phyloP scores from a whole-genome alignment of 1,139 yeast species.

The Geotrichum siamense region DNA sequence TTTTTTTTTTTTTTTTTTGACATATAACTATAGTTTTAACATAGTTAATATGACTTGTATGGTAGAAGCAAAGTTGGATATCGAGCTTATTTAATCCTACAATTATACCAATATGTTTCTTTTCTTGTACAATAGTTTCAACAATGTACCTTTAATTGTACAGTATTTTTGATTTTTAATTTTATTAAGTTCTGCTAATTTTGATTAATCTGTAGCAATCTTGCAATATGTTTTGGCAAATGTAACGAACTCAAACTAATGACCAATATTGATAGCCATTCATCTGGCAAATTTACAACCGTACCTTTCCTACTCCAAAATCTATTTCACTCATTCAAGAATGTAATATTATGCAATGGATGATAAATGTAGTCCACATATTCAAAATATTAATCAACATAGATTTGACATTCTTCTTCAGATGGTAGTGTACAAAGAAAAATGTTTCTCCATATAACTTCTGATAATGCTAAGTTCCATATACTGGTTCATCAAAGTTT shows the following conservation, averaged over 20 bases:
- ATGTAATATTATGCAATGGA: constrained; percentile 30
- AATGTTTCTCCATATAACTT: constrained; percentile 1
- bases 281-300: constrained; percentile 23
- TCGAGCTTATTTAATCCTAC: too few species aligned
- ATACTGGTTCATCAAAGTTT: too few species aligned
- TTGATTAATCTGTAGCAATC: too few species aligned
- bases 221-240: constrained; percentile 28
- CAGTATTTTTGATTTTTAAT: too few species aligned
- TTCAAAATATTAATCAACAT: constrained; percentile 27
- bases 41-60: too few species aligned
- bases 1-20: too few species aligned
- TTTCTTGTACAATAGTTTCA: too few species aligned
- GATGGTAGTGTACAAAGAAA: constrained; percentile 13
- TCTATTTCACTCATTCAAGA: constrained; percentile 22
- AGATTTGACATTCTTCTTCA: constrained; percentile 7
- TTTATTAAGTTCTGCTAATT: too few species aligned
- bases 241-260: constrained; percentile 29
- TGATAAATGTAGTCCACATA: constrained; percentile 31
- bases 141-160: too few species aligned
- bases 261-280: constrained; percentile 30
- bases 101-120: too few species aligned
- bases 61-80: too few species aligned
- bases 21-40: too few species aligned
- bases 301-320: constrained; percentile 22
- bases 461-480: background rate